These are phyloP conservation scores for Tolypocladium ophioglossoides DNA, from an alignment of 2,329 filamentous ascomycete genomes.

Conservation along the genomic window DNA sequence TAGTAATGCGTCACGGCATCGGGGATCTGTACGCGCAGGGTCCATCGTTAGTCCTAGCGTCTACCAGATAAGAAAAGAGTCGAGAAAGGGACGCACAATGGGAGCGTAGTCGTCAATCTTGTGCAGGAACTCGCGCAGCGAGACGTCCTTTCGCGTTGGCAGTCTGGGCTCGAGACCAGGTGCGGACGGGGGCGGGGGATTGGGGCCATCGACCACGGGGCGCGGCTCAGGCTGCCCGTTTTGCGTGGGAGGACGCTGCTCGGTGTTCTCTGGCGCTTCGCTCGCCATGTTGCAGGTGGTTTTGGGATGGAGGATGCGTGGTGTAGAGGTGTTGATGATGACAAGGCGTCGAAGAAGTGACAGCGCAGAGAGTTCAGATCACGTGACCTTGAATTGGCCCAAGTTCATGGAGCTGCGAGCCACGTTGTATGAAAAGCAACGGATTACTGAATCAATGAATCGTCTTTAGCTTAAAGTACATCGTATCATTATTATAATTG, in stretches of 20 bases:
- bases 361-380: neutral
- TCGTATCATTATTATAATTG: neutral
- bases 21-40: constrained; percentile 57
- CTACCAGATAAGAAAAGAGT: neutral
- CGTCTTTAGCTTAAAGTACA: neutral
- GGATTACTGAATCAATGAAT: too few species aligned
- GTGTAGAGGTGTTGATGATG: neutral
- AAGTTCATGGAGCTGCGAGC: too few species aligned
- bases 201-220: constrained; percentile 4
- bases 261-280: constrained; percentile 22
- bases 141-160: constrained; percentile 81
- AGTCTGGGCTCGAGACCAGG: constrained; percentile 49
- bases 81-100: constrained; percentile 53
- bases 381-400: neutral
- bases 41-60: neutral
- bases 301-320: neutral
- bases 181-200: constrained; percentile 30
- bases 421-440: neutral
- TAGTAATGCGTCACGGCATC: constrained; percentile 98
- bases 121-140: constrained; percentile 78
- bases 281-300: constrained; percentile 19
- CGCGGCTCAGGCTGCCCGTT: constrained; percentile 15
- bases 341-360: neutral
- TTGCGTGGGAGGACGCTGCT: constrained; percentile 16
- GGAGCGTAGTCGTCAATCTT: constrained; percentile 99